Conservation (phyloP, 108 stramenopile species). For the Nitzschia sp. region DNA sequence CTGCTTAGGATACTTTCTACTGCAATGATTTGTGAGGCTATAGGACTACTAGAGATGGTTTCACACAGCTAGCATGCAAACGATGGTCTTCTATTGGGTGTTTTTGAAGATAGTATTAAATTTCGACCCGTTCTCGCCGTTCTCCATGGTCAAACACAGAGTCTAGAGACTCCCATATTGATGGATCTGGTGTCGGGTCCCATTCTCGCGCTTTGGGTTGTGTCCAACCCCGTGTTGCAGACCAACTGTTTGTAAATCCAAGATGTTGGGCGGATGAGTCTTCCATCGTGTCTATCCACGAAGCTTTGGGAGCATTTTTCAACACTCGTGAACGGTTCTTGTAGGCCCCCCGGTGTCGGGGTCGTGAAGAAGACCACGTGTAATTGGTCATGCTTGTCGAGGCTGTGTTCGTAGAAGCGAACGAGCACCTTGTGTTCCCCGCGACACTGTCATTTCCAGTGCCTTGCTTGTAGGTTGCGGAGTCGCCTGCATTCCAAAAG, state of each 20-base stretch:
- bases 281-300: constrained; percentile 5
- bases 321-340: not conserved
- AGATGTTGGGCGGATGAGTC: not conserved
- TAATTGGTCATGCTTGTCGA: not conserved
- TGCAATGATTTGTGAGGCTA: no score
- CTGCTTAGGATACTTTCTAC: no score
- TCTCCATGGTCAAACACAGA: not conserved
- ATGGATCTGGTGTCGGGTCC: not conserved
- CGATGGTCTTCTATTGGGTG: no score
- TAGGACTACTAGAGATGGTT: no score
- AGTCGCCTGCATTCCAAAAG: constrained; percentile 1
- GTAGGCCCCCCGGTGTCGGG: not conserved
- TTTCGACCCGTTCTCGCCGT: not conserved
- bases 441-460: not conserved
- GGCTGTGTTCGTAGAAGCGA: not conserved
- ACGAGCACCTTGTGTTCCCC: not conserved
- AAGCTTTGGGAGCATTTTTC: not conserved
- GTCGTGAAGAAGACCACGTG: not conserved
- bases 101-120: no score
- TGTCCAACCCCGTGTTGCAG: not conserved
- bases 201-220: not conserved
- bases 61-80: no score
- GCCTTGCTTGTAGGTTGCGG: not conserved
- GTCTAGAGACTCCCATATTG: not conserved
- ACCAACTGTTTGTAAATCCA: not conserved